These are phyloP conservation scores for Aspergillus fischeri DNA, from an alignment of 2,329 filamentous ascomycete genomes.

Conservation along the genomic window DNA sequence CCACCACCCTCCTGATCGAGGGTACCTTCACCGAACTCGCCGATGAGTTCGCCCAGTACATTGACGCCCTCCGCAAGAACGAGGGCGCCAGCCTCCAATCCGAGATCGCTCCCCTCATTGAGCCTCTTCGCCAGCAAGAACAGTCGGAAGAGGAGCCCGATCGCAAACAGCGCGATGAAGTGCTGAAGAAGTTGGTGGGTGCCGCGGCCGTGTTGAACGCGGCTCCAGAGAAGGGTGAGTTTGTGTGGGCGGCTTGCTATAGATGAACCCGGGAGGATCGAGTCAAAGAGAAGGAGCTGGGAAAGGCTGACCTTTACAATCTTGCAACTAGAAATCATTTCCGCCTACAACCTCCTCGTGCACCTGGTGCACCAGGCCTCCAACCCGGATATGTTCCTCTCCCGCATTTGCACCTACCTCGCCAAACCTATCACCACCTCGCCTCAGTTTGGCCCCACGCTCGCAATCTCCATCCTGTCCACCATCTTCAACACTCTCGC, in stretches of 20 bases:
- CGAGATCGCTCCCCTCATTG: conserved; percentile 67
- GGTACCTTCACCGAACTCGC: conserved; percentile 89
- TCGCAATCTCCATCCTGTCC: conserved; percentile 85
- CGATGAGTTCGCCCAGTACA: conserved; percentile 90
- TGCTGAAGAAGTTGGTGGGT: conserved; percentile 82
- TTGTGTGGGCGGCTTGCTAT: conserved; percentile 26
- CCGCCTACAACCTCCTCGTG: conserved; percentile 94
- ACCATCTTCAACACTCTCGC: conserved; percentile 95
- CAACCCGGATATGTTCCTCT: conserved; percentile 80
- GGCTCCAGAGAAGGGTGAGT: conserved; percentile 76
- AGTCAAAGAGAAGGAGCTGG: conserved; percentile 10
- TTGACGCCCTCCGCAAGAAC: conserved; percentile 74
- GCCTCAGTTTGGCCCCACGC: conserved; percentile 74
- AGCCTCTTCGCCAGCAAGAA: conserved; percentile 51
- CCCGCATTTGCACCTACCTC: conserved; percentile 84
- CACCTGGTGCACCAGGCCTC: conserved; percentile 85
- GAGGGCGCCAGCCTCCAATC: conserved; percentile 54
- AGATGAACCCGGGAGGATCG: neutral
- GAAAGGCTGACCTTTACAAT: conserved; percentile 10
- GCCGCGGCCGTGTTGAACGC: conserved; percentile 73
- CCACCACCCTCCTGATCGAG: conserved; percentile 71
- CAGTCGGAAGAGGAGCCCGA: conserved; percentile 52
- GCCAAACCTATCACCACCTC: conserved; percentile 81
- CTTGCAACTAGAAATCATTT: conserved; percentile 68
- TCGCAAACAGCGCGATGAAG: conserved; percentile 67